Percentiles rank a stretch among this genome's conserved stretches.
phyloP scores from a whole-genome alignment of 2,329 filamentous ascomycete genomes.

The Chalara sp. region DNA sequence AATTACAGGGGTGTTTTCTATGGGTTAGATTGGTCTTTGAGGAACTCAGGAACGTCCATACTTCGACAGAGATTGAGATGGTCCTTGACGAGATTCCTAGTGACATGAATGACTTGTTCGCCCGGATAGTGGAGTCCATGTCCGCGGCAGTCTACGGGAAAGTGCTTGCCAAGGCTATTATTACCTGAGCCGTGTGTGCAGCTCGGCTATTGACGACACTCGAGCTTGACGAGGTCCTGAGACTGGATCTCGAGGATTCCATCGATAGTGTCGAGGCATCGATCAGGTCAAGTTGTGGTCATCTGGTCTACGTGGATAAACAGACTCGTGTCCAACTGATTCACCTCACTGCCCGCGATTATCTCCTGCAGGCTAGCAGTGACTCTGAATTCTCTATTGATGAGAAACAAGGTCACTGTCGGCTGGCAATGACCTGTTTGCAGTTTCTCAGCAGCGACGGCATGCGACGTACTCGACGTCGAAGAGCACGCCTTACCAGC shows the following conservation, averaged over 20 bases:
- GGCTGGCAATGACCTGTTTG: constrained; percentile 22
- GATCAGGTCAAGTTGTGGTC: constrained; percentile 24
- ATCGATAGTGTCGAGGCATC: constrained; percentile 15
- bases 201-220: constrained; percentile 15
- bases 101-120: constrained; percentile 31
- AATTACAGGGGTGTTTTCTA: constrained; percentile 23
- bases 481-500: background rate
- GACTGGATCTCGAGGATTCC: constrained; percentile 22
- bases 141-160: constrained; percentile 14
- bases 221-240: constrained; percentile 24
- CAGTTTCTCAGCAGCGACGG: constrained; percentile 15
- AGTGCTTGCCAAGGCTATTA: constrained; percentile 22
- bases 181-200: constrained; percentile 23
- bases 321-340: constrained; percentile 18
- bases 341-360: constrained; percentile 25
- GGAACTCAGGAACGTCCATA: constrained; percentile 24
- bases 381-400: constrained; percentile 20
- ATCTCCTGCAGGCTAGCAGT: constrained; percentile 19
- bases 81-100: constrained; percentile 27
- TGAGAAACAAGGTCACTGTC: constrained; percentile 2
- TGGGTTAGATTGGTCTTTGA: constrained; percentile 30
- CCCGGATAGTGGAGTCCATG: constrained; percentile 3
- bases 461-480: constrained; percentile 6
- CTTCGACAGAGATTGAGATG: constrained; percentile 23
- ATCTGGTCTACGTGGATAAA: constrained; percentile 24